Evolutionary conservation across 805 yeast genomes (phyloP), one percentile per base, ranked within the genome.

Genomic region (Candida jianshihensis): DNA sequence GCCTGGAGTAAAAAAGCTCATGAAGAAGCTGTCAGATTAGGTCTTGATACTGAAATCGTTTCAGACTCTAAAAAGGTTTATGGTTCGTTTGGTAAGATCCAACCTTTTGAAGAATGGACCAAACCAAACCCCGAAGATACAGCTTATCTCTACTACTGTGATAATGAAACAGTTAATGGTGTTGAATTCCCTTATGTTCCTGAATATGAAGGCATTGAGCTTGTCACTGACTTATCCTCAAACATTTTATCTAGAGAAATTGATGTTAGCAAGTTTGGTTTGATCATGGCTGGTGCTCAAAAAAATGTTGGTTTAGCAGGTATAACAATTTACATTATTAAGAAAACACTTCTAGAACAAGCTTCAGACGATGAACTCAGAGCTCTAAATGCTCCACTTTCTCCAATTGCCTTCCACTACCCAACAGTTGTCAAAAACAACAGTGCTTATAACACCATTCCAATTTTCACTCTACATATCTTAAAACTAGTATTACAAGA

Each of bases 251-350:
- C 96, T 17, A 80, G 83, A 47, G 65, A 73, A 46, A 60, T 92
- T 34, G 96, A 90, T 51, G 81, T 92, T 29, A 66, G 84, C 38
- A 80, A 85, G 60, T 90, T 75, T 55, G 97, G 96, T 35, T 66
- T 88, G 19, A 80, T 92, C 43, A 79, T 89, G 75, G 98, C 96
- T 15, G 99, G 99, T 44, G 99, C 97, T 19, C 99, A 92, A 64
- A 92, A 92, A 64, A 92, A 92, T 60, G 87, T 92, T 55, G 98
- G 99, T 37, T 67, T 92, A 54, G 97, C 99, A 9, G 98, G 99
- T 26, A 75, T 92, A 46, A 82, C 97, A 13, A 71, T 92, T 43
- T 90, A 88, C 60, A 90, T 92, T 51, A 80, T 89, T 61, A 87
- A 85, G 62, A 90, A 88, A 59, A 55, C 79, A 1, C 70, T 92